phyloP scores from a whole-genome alignment of 2,329 filamentous ascomycete genomes.

The Aspergillus ochraceus region DNA sequence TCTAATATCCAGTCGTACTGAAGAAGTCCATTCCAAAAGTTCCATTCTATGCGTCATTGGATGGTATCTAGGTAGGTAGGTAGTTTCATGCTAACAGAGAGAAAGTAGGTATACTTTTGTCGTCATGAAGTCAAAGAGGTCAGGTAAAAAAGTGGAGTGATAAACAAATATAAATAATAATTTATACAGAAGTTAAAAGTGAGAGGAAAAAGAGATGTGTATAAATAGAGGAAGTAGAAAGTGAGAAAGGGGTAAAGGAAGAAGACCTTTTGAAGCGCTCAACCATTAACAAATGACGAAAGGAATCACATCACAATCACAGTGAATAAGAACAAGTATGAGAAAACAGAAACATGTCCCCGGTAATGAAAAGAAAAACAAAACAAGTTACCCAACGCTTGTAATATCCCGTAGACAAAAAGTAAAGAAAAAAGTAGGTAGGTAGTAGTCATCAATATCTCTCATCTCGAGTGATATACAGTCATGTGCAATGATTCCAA shows the following conservation, averaged over 20 bases:
- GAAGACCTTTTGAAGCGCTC: not conserved
- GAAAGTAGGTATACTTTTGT: not conserved
- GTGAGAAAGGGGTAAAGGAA: not conserved
- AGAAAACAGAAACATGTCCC: not conserved
- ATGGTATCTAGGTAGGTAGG: not conserved
- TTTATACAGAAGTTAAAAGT: not conserved
- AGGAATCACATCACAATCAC: not conserved
- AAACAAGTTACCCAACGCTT: constrained; percentile 3
- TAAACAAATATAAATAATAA: not conserved
- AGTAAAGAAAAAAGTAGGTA: not conserved
- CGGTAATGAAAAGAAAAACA: not conserved
- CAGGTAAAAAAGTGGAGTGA: not conserved
- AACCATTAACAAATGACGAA: not conserved
- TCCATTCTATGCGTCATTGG: not conserved
- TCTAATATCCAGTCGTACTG: no score
- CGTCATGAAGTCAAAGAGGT: not conserved
- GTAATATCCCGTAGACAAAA: constrained; percentile 5
- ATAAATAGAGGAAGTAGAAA: not conserved
- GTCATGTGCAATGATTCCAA: not conserved
- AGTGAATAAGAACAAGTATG: not conserved
- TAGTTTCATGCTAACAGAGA: not conserved
- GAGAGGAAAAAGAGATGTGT: not conserved
- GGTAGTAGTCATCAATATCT: constrained; percentile 6
- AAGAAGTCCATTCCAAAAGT: not conserved
- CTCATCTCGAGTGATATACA: not conserved